These are phyloP conservation scores for Kalmanozyma brasiliensis DNA, from an alignment of 1,284 basidiomycete genomes.

Conservation along the genomic window DNA sequence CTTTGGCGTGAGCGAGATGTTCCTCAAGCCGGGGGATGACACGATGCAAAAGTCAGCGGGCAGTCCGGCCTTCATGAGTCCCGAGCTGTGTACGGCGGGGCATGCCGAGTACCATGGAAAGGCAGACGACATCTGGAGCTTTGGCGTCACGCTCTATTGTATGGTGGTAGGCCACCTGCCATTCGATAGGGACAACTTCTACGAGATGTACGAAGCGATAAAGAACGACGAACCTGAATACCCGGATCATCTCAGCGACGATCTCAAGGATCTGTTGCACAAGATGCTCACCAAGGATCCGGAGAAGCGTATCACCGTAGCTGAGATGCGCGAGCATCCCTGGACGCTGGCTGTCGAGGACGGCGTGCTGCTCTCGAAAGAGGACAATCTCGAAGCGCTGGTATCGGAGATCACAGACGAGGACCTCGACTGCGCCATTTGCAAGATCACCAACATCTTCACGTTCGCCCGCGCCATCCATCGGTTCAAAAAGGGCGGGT, in stretches of 20 bases:
- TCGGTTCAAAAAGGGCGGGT: conserved; percentile 60
- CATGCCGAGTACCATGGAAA: conserved; percentile 69
- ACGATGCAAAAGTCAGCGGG: conserved; percentile 70
- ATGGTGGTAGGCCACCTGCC: conserved; percentile 72
- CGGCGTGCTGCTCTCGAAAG: conserved; percentile 39
- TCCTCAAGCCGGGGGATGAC: conserved; percentile 70
- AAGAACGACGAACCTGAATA: conserved; percentile 66
- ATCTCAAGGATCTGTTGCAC: conserved; percentile 49
- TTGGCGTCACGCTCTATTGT: conserved; percentile 73
- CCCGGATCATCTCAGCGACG: conserved; percentile 47
- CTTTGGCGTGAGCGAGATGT: conserved; percentile 74
- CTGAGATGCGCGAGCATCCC: conserved; percentile 55
- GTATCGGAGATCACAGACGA: conserved; percentile 65
- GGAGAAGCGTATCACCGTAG: conserved; percentile 51
- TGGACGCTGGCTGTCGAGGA: conserved; percentile 54
- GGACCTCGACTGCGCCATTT: conserved; percentile 63
- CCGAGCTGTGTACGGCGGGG: conserved; percentile 69
- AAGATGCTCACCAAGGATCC: conserved; percentile 61
- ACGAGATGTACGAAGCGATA: conserved; percentile 71
- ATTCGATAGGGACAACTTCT: conserved; percentile 70
- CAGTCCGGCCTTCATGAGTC: conserved; percentile 73
- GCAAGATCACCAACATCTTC: conserved; percentile 64
- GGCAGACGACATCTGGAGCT: conserved; percentile 72
- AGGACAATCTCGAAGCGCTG: conserved; percentile 53
- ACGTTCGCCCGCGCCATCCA: conserved; percentile 65